A percentile compares a stretch with the other conserved stretches of the same genome.
Evolutionary conservation across 2,329 filamentous ascomycete species (phyloP).

Genomic region (Neofusicoccum sp.): DNA sequence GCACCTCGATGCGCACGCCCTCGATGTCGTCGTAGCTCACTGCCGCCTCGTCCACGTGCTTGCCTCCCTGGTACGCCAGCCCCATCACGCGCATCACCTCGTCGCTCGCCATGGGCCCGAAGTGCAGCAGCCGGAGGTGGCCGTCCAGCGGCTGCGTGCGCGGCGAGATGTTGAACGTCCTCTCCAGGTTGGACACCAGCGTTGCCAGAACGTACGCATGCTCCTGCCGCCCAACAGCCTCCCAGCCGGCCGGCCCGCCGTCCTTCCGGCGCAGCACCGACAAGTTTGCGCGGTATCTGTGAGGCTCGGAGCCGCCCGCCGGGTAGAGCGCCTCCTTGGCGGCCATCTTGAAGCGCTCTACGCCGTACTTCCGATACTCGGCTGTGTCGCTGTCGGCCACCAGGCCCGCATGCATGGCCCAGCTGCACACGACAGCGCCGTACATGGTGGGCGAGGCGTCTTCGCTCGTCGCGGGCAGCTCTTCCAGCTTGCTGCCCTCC

Average conservation of each 20-base stretch:
- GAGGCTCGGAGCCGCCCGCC: slow-evolving; percentile 50
- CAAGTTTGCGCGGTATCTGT: slow-evolving; percentile 57
- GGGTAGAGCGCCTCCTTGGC: slow-evolving; percentile 71
- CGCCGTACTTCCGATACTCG: slow-evolving; percentile 74
- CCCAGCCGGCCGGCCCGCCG: slow-evolving; percentile 26
- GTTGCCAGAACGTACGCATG: slow-evolving; percentile 78
- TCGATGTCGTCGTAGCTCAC: slow-evolving; percentile 73
- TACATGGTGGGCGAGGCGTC: slow-evolving; percentile 44
- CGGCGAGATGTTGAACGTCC: slow-evolving; percentile 79
- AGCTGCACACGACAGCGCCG: slow-evolving; percentile 83
- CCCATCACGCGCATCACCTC: slow-evolving; percentile 76
- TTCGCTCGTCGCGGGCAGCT: slow-evolving; percentile 31
- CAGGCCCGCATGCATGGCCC: slow-evolving; percentile 84
- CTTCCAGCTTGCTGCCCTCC: slow-evolving; percentile 45
- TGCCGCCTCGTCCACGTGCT: slow-evolving; percentile 51
- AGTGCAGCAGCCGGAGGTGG: slow-evolving; percentile 69
- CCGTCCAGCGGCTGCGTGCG: slow-evolving; percentile 68
- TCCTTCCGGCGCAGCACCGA: slow-evolving; percentile 35
- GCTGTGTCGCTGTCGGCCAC: slow-evolving; percentile 89
- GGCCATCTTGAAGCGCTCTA: slow-evolving; percentile 79
- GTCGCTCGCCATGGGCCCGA: slow-evolving; percentile 64
- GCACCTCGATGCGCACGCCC: slow-evolving; percentile 63
- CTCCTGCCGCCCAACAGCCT: slow-evolving; percentile 40
- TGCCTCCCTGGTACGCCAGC: slow-evolving; percentile 56
- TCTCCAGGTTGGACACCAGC: slow-evolving; percentile 77